Percentiles rank a stretch among this genome's conserved stretches.
These are phyloP conservation scores for Tagetes erecta DNA, from an alignment of 129 eudicot genomes.

Conservation along the genomic window DNA sequence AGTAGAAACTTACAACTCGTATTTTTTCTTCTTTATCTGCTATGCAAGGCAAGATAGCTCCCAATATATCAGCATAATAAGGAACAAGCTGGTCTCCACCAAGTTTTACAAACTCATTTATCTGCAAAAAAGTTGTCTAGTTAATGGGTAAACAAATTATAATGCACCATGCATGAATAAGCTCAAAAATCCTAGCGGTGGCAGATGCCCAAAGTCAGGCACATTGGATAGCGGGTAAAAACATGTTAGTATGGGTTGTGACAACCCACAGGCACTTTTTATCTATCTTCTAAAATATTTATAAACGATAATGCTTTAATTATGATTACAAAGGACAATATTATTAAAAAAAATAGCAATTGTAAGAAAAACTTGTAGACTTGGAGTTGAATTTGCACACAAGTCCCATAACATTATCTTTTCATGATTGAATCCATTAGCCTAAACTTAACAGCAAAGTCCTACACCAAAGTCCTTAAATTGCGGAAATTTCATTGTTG, in stretches of 20 bases:
- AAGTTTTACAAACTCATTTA: slow-evolving; percentile 91
- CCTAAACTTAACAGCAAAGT: background rate
- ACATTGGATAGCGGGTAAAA: background rate
- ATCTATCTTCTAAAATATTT: background rate
- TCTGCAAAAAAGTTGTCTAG: slow-evolving; percentile 45
- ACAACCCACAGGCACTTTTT: background rate
- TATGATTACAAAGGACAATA: background rate
- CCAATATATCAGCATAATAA: slow-evolving; percentile 91
- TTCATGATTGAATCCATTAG: background rate
- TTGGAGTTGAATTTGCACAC: background rate
- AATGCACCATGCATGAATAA: slow-evolving; percentile 9
- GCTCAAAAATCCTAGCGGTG: background rate
- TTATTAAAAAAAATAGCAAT: background rate
- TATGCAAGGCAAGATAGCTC: slow-evolving; percentile 94
- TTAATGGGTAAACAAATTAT: slow-evolving; percentile 14
- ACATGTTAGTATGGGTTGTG: background rate
- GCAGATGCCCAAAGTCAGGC: background rate
- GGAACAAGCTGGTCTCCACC: slow-evolving; percentile 95
- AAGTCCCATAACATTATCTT: background rate
- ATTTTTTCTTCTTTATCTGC: slow-evolving; percentile 95
- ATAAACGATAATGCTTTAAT: background rate
- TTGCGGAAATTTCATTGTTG: background rate
- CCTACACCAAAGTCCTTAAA: background rate
- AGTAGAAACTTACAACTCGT: slow-evolving; percentile 66
- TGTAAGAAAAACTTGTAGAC: background rate